Conservation (phyloP, 176 grass and related monocot genomes). For the Ensete ventricosum region DNA sequence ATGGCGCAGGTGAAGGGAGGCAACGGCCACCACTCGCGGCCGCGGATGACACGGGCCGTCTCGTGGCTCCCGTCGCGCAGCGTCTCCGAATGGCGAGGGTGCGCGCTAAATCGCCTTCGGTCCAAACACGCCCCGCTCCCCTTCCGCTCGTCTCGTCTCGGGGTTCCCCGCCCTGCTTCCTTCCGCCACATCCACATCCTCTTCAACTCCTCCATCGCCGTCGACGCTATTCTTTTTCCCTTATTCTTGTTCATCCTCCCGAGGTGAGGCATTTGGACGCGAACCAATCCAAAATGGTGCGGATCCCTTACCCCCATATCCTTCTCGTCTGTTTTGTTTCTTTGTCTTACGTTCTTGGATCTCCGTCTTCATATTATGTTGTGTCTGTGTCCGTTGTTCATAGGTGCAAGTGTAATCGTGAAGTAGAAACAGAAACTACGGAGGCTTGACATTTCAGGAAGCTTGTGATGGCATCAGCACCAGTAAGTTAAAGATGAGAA, state of each 20-base stretch:
- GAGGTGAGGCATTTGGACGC: not conserved
- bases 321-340: not conserved
- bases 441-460: no score
- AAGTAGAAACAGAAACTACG: no score
- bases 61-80: not conserved
- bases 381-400: no score
- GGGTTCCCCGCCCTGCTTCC: constrained; percentile 1
- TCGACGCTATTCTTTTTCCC: not conserved
- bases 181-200: not conserved
- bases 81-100: not conserved
- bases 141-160: not conserved
- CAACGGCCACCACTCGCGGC: not conserved
- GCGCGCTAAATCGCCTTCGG: not conserved
- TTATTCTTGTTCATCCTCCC: not conserved
- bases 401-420: no score
- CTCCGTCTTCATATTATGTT: no score
- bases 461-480: no score
- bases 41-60: not conserved
- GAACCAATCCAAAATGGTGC: constrained; percentile 2
- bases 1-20: not conserved
- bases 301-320: not conserved
- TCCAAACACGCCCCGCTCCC: not conserved
- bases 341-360: no score
- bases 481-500: no score
- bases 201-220: not conserved